Percentiles rank a stretch among this genome's conserved stretches.
phyloP scores from a whole-genome alignment of 1,284 basidiomycete genomes.

The Puccinia novopanici region DNA sequence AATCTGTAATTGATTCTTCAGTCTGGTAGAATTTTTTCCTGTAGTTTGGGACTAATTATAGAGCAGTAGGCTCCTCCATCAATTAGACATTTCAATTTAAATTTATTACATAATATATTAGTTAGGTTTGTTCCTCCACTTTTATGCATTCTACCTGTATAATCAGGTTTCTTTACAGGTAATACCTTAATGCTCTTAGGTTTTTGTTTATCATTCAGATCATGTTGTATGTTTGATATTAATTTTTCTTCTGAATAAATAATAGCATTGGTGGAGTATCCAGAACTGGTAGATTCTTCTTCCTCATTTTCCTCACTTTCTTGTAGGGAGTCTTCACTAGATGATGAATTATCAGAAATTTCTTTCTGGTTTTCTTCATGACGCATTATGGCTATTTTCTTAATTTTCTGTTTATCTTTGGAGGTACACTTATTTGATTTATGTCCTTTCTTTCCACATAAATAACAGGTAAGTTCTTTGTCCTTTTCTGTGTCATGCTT shows the following conservation, averaged over 20 bases:
- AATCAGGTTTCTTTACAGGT: too few relatives aligned
- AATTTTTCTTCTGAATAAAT: background rate
- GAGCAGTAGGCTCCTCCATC: conserved; percentile 25
- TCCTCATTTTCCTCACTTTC: too few relatives aligned
- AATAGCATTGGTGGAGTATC: too few relatives aligned
- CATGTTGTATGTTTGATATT: background rate
- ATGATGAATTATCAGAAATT: too few relatives aligned
- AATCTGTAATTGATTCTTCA: background rate
- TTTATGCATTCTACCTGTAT: background rate
- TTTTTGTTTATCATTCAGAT: background rate
- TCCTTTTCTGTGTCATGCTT: too few relatives aligned
- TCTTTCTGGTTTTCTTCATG: background rate
- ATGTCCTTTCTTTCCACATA: too few relatives aligned
- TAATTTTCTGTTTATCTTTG: background rate
- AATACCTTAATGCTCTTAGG: too few relatives aligned
- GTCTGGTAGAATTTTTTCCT: background rate
- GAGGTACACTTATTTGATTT: too few relatives aligned
- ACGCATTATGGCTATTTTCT: background rate
- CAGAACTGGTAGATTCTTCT: background rate
- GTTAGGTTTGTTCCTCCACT: background rate
- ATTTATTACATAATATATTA: conserved; percentile 4
- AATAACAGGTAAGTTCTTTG: too few relatives aligned
- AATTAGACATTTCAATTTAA: background rate
- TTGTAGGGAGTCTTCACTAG: background rate
- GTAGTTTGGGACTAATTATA: background rate